Conservation (phyloP, 148 eudicot species). For the Talinum fruticosum region DNA sequence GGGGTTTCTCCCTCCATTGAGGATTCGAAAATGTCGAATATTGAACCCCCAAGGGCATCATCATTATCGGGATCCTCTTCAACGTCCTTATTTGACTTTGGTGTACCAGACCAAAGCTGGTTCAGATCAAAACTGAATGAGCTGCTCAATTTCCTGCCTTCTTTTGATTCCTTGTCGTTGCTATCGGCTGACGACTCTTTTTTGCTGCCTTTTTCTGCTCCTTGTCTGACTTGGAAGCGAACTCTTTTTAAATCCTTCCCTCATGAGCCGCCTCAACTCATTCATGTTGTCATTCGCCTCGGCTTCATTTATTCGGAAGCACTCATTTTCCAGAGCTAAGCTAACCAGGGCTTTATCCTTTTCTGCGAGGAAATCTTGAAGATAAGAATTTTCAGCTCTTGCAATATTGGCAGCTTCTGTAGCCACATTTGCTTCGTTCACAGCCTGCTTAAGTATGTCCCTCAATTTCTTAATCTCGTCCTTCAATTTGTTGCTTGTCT, state of each 20-base stretch:
- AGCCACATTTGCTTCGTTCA: slow-evolving; percentile 73
- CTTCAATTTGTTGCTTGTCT: slow-evolving; percentile 33
- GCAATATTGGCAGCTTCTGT: slow-evolving; percentile 85
- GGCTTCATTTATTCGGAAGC: slow-evolving; percentile 55
- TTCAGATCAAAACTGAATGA: slow-evolving; percentile 49
- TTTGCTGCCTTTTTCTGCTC: slow-evolving; percentile 22
- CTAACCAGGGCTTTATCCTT: slow-evolving; percentile 61
- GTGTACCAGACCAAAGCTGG: slow-evolving; percentile 37
- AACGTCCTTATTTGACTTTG: slow-evolving; percentile 23
- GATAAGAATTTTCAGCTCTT: slow-evolving; percentile 54
- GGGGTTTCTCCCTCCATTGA: slow-evolving; percentile 22
- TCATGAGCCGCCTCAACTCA: slow-evolving; percentile 45
- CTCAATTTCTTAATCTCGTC: slow-evolving; percentile 67
- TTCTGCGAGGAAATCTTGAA: slow-evolving; percentile 51
- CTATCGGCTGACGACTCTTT: slow-evolving; percentile 29
- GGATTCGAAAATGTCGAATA: slow-evolving; percentile 50
- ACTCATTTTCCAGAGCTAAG: slow-evolving; percentile 63
- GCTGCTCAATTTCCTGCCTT: slow-evolving; percentile 17
- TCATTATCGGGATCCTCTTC: slow-evolving; percentile 50
- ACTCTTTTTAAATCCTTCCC: slow-evolving; percentile 29
- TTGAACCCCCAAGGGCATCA: slow-evolving; percentile 65
- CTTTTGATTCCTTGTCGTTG: slow-evolving; percentile 27
- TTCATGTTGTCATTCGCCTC: slow-evolving; percentile 58
- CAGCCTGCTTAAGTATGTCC: slow-evolving; percentile 77
- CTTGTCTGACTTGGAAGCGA: slow-evolving; percentile 28